Evolutionary conservation across 2,329 filamentous ascomycete species (phyloP).

Genomic region (Paracoccidioides brasiliensis): DNA sequence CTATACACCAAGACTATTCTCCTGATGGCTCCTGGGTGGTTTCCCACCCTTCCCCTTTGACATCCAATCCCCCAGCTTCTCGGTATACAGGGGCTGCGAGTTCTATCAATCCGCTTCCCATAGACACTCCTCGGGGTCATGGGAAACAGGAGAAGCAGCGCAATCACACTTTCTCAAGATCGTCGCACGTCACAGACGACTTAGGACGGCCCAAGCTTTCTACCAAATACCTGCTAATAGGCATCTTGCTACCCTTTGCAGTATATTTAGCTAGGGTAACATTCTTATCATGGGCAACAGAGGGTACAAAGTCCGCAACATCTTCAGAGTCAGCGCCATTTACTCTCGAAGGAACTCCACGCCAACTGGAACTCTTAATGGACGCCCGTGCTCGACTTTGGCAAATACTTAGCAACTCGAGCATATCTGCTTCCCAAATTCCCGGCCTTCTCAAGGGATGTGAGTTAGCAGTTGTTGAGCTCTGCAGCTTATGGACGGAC

Average conservation of each 20-base stretch:
- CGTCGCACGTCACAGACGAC: neutral
- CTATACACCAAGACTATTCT: constrained; percentile 1
- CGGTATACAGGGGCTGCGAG: neutral
- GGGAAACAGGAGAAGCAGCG: neutral
- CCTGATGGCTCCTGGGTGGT: constrained; percentile 3
- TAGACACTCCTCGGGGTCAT: neutral
- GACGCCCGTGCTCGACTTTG: neutral
- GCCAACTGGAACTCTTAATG: neutral
- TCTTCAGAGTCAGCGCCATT: neutral
- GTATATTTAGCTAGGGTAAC: neutral
- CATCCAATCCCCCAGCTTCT: neutral
- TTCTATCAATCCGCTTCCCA: neutral
- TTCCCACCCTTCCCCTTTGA: neutral
- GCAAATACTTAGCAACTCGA: neutral
- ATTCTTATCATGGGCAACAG: neutral
- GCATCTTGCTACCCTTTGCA: neutral
- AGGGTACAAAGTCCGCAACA: neutral
- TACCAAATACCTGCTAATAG: neutral
- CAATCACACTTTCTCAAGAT: neutral
- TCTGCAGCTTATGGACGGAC: neutral
- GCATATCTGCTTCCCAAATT: neutral
- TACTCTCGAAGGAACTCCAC: neutral
- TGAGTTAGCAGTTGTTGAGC: neutral
- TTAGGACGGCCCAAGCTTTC: neutral
- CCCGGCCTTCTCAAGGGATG: neutral